These are phyloP conservation scores for Flaveria ramosissima DNA, from an alignment of 129 eudicot genomes.

Conservation along the genomic window DNA sequence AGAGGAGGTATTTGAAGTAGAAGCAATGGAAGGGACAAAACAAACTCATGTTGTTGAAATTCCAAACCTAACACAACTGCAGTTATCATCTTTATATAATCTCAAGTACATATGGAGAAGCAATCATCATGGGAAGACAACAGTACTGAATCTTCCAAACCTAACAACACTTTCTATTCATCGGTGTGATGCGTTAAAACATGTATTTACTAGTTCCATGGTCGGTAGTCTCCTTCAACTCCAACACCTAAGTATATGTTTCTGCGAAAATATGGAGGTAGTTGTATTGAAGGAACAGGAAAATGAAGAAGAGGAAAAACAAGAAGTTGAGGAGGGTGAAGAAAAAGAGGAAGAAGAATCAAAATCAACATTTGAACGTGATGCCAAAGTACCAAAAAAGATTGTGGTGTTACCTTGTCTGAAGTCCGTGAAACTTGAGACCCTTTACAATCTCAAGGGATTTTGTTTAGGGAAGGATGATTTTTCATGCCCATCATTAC, in stretches of 20 bases:
- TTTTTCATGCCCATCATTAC: not conserved
- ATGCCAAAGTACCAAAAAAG: not conserved
- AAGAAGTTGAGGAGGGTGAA: too few relatives aligned
- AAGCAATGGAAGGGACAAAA: not conserved
- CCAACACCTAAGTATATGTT: not conserved
- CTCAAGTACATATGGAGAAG: not conserved
- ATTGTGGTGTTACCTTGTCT: not conserved
- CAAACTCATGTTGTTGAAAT: not conserved
- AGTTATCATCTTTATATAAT: not conserved
- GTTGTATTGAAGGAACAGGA: not conserved
- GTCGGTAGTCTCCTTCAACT: not conserved
- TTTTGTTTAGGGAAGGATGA: not conserved
- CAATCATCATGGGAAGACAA: not conserved
- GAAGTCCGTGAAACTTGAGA: not conserved
- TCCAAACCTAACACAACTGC: not conserved
- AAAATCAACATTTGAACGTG: not conserved
- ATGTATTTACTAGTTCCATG: not conserved
- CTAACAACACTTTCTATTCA: not conserved
- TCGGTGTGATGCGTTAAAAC: not conserved
- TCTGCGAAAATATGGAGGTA: not conserved
- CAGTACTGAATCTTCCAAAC: not conserved
- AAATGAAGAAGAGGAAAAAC: too few relatives aligned
- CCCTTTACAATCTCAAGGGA: not conserved
- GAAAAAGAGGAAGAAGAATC: too few relatives aligned
- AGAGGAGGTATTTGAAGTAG: not conserved